Percentiles rank a stretch among this genome's conserved stretches.
phyloP scores from a whole-genome alignment of 352 stramenopile species.

The Pythium insidiosum region DNA sequence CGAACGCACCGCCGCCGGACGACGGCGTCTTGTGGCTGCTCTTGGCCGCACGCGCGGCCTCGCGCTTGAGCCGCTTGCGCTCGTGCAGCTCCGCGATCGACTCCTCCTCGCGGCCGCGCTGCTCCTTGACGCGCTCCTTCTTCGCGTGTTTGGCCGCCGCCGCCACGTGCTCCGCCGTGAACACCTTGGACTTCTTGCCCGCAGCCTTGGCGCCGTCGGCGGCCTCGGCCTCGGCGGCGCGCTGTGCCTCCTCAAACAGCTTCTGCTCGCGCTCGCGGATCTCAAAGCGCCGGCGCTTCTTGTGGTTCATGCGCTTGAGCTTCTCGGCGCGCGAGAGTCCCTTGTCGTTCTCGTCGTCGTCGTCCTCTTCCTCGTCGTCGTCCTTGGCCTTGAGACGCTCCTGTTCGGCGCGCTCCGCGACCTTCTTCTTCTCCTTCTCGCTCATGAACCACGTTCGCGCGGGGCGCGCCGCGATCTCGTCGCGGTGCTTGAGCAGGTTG shows the following conservation, averaged over 20 bases:
- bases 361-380: slow-evolving; percentile 18
- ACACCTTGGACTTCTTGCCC: slow-evolving; percentile 63
- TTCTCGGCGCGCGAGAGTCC: slow-evolving; percentile 57
- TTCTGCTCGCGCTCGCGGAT: slow-evolving; percentile 78
- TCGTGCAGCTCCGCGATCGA: slow-evolving; percentile 76
- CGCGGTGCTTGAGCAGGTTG: slow-evolving; percentile 88
- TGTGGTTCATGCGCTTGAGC: slow-evolving; percentile 84
- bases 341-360: slow-evolving; percentile 18
- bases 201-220: slow-evolving; percentile 27
- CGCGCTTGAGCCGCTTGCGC: slow-evolving; percentile 70
- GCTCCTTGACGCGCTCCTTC: slow-evolving; percentile 49
- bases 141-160: slow-evolving; percentile 77
- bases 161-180: slow-evolving; percentile 73
- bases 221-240: slow-evolving; percentile 15
- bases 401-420: slow-evolving; percentile 60
- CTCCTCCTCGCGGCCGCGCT: slow-evolving; percentile 52
- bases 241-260: slow-evolving; percentile 56
- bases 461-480: slow-evolving; percentile 85
- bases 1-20: slow-evolving; percentile 30
- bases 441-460: slow-evolving; percentile 91
- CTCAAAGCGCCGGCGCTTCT: slow-evolving; percentile 78
- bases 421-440: slow-evolving; percentile 84
- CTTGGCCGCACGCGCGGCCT: slow-evolving; percentile 51
- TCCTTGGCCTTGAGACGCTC: slow-evolving; percentile 35
- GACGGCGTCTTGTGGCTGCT: slow-evolving; percentile 34